phyloP scores from a whole-genome alignment of 495 filamentous ascomycete genomes.

The Aspergillus panamensis region DNA sequence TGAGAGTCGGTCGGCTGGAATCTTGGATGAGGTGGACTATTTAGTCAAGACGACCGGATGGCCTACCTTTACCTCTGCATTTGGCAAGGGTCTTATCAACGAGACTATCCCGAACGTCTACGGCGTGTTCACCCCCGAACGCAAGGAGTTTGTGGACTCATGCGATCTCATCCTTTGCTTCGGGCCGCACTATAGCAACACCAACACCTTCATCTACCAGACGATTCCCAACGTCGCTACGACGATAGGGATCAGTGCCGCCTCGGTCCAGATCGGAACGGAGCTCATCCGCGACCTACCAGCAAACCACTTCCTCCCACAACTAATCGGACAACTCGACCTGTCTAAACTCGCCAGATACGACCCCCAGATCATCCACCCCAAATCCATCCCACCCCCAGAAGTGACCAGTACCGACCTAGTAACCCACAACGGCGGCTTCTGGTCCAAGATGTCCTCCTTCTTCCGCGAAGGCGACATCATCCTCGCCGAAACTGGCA shows the following conservation, averaged over 20 bases:
- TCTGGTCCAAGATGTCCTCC: conserved; percentile 21
- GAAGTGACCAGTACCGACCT: neutral
- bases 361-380: conserved; percentile 1
- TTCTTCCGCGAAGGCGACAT: conserved; percentile 31
- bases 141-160: conserved; percentile 21
- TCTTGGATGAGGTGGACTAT: conserved; percentile 22
- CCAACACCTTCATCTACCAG: conserved; percentile 27
- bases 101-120: conserved; percentile 31
- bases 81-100: conserved; percentile 33
- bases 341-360: conserved; percentile 8
- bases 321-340: conserved; percentile 18
- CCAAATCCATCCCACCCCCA: conserved; percentile 1
- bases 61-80: conserved; percentile 30
- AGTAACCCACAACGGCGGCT: conserved; percentile 23
- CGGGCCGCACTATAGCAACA: conserved; percentile 26
- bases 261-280: conserved; percentile 13
- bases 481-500: conserved; percentile 37
- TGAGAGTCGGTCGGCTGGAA: conserved; percentile 18
- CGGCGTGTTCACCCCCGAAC: conserved; percentile 23
- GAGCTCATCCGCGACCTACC: conserved; percentile 16
- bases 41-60: conserved; percentile 25
- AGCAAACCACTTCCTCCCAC: conserved; percentile 13
- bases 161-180: conserved; percentile 31
- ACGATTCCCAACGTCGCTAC: conserved; percentile 16
- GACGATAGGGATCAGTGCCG: conserved; percentile 18